Evolutionary conservation across 805 yeast genomes (phyloP), one percentile per base, ranked within the genome.

Genomic region (Starmerella vitae): DNA sequence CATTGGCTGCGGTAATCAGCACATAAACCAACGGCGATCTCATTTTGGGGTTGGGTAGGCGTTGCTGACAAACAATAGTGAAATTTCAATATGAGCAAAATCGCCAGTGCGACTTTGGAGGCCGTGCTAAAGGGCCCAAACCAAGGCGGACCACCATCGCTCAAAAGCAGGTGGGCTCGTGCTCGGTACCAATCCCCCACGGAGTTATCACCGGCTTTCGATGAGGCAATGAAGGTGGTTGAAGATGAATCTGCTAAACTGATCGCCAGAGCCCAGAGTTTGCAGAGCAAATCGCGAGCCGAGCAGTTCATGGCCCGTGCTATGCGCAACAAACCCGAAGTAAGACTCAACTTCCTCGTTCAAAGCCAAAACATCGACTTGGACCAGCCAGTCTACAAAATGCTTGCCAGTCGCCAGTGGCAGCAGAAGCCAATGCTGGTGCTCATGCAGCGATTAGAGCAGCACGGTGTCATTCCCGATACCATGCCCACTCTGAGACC

Each of bases 401-500:
- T 72, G 36, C 64, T 73, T 47, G 71, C 81, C 43, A 64, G 72
- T 50, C 62, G 76, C 45, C 71, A 77, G 47, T 88, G 96, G 96
- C 71, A 74, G 56, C 51, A 59, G 12, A 66, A 76, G 46, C 76
- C 72, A 32, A 72, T 74, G 59, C 79, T 84, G 82, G 56, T 83
- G 37, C 65, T 78, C 38, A 83, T 91, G 91, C 96, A 91, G 64
- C 75, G 97, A 64, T 61, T 91, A 38, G 98, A 91, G 62, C 75
- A 79, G 41, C 63, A 84, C 49, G 71, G 70, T 31, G 83, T 83
- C 31, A 81, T 91, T 43, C 98, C 98, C 13, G 98, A 91, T 57
- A 86, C 97, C 3, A 57, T 91, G 58, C 91, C 96, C 20, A 85
- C 96, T 2, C 60, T 91, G 41, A 76, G 71, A 8, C 97, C 97